A percentile compares a stretch with the other conserved stretches of the same genome.
Evolutionary conservation across 139 green algal species (phyloP).

Genomic region (Coelastrella sp.): DNA sequence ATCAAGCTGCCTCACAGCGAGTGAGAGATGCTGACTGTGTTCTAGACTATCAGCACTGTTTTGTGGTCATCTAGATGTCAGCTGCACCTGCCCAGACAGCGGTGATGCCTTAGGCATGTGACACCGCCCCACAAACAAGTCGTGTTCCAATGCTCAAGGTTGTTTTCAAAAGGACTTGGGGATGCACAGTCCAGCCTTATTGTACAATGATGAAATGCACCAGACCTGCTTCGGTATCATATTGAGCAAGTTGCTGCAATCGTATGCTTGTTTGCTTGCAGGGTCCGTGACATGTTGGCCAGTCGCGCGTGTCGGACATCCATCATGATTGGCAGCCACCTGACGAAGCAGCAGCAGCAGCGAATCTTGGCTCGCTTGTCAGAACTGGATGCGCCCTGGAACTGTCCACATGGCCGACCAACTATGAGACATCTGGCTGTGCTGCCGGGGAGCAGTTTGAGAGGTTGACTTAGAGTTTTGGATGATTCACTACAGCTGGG

Average conservation of each 20-base stretch:
- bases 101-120: no score
- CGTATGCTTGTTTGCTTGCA: slow-evolving; percentile 36
- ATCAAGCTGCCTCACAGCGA: background rate
- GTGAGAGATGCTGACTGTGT: background rate
- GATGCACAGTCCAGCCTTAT: no score
- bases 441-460: slow-evolving; percentile 49
- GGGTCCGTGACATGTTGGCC: slow-evolving; percentile 92
- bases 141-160: no score
- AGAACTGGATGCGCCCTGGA: slow-evolving; percentile 90
- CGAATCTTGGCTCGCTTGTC: slow-evolving; percentile 81
- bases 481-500: no score
- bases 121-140: no score
- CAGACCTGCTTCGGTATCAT: background rate
- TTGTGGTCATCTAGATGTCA: no score
- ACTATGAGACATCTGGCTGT: slow-evolving; percentile 95
- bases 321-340: slow-evolving; percentile 95
- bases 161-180: no score
- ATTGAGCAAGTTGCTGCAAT: no score
- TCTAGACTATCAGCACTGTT: no score
- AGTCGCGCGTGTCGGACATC: slow-evolving; percentile 91
- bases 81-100: no score
- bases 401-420: slow-evolving; percentile 96
- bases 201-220: background rate
- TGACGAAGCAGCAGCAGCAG: slow-evolving; percentile 76
- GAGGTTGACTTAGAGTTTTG: background rate